A percentile compares a stretch with the other conserved stretches of the same genome.
Evolutionary conservation across 1,284 basidiomycete genomes (phyloP).

Genomic region (Irpex sp.): DNA sequence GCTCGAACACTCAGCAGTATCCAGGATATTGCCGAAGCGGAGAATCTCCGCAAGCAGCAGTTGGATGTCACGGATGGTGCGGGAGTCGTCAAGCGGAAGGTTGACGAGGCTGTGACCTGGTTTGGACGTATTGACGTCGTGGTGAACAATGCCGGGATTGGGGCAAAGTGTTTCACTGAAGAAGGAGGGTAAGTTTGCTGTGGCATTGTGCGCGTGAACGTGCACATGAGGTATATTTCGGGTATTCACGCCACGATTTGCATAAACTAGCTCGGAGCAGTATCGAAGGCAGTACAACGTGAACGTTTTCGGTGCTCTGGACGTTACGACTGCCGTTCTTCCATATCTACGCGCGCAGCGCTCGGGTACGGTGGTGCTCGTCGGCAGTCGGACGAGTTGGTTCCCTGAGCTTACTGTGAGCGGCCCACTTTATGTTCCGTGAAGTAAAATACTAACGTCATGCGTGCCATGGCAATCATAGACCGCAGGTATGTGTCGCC

Average conservation of each 20-base stretch:
- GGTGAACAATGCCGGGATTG: conserved; percentile 51
- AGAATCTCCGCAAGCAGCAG: conserved; percentile 25
- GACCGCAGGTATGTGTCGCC: neutral
- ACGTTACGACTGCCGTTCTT: conserved; percentile 26
- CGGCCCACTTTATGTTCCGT: neutral
- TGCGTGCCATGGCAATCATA: neutral
- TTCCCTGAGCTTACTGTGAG: conserved; percentile 20
- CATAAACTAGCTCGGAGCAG: conserved; percentile 19
- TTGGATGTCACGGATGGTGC: conserved; percentile 33
- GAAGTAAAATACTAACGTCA: neutral
- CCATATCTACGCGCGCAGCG: conserved; percentile 24
- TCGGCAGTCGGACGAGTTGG: conserved; percentile 27
- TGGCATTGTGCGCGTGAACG: neutral
- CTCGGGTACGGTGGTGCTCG: conserved; percentile 26
- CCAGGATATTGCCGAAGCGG: conserved; percentile 20
- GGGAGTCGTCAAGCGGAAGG: conserved; percentile 24
- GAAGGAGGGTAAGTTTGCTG: conserved; percentile 28
- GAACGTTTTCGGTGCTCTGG: conserved; percentile 28
- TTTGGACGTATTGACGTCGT: conserved; percentile 54
- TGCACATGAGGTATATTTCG: neutral
- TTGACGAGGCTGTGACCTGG: conserved; percentile 35
- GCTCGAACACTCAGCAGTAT: conserved; percentile 28
- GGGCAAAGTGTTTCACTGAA: conserved; percentile 22
- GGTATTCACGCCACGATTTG: neutral
- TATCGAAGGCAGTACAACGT: conserved; percentile 24